Evolutionary conservation across 2,329 filamentous ascomycete species (phyloP).

Genomic region (Trichophyton benhamiae): DNA sequence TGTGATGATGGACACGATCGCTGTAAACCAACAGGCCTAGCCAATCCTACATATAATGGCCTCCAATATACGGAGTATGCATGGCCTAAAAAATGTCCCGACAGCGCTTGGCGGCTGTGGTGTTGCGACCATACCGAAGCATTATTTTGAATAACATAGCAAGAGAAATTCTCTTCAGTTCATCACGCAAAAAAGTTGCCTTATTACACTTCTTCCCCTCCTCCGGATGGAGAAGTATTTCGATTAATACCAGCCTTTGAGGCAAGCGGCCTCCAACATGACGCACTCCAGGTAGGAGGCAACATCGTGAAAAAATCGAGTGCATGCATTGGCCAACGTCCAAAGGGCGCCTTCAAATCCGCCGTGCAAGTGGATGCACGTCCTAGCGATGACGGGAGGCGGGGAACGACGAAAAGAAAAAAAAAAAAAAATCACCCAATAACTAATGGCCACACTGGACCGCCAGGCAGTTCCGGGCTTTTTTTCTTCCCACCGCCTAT

Average conservation of each 20-base stretch:
- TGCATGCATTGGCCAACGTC: neutral
- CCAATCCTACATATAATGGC: neutral
- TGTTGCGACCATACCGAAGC: neutral
- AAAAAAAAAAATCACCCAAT: neutral
- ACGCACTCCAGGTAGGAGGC: neutral
- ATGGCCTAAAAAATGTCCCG: neutral
- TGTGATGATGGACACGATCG: neutral
- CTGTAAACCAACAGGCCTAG: neutral
- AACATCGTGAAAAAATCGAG: neutral
- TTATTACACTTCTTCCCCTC: neutral
- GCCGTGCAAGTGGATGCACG: neutral
- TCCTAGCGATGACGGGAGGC: neutral
- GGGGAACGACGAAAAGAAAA: neutral
- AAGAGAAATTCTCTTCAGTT: neutral
- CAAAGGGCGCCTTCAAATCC: neutral
- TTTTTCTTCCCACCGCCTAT: neutral
- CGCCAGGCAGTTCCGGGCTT: neutral
- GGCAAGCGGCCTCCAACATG: neutral
- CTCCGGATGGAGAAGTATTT: neutral
- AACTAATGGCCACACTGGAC: neutral
- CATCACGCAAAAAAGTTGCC: neutral
- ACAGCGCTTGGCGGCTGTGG: conserved; percentile 1
- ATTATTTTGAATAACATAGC: too few relatives aligned
- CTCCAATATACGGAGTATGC: neutral
- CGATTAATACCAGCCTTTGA: neutral